Conservation (phyloP, 257 asterid genomes). For the Verbena officinalis region DNA sequence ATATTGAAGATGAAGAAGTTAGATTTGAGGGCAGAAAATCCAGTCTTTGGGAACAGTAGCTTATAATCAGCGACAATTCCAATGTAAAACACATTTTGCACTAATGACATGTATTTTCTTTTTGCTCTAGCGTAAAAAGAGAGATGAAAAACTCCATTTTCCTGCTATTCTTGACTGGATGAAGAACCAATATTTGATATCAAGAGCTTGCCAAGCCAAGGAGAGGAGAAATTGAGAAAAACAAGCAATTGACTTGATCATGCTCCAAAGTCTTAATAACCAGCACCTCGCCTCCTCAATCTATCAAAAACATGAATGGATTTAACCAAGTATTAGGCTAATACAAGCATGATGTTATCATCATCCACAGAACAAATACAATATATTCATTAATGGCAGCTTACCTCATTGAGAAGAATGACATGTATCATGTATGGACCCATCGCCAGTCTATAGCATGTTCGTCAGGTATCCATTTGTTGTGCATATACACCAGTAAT, state of each 20-base stretch:
- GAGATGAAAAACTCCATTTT: neutral
- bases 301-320: no score
- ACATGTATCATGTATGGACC: neutral
- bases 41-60: neutral
- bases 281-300: no score
- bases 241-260: neutral
- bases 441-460: neutral
- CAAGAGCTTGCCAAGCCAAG: neutral
- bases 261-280: no score
- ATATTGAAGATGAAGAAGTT: neutral
- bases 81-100: no score
- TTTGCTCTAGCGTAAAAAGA: neutral
- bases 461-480: neutral
- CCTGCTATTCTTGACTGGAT: neutral
- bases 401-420: slow-evolving; percentile 14
- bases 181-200: neutral
- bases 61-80: no score
- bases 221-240: neutral
- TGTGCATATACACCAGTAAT: neutral
- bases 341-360: neutral
- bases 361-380: neutral
- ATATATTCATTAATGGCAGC: neutral
- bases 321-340: neutral
- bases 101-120: neutral
- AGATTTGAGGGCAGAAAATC: neutral